These are phyloP conservation scores for Cucumis sativus DNA, from an alignment of 306 rosid genomes.

Conservation along the genomic window Cucumber_9930_V3 NC_026657.2:2235001-2235500, in stretches of 20 bases:
- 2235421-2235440: too few species aligned
- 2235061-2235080: neutral
- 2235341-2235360: neutral
- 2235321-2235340: neutral
- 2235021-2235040: too few species aligned
- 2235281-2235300: neutral
- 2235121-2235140: neutral
- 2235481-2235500: too few species aligned
- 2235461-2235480: neutral
- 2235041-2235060: neutral
- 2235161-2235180: neutral
- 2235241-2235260: conserved; percentile 6
- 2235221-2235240: neutral
- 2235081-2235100: neutral
- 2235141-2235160: neutral
- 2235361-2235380: neutral
- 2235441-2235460: too few species aligned
- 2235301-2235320: conserved; percentile 8
- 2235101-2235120: neutral
- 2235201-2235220: neutral
- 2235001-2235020: too few species aligned
- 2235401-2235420: neutral
- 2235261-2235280: neutral
- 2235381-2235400: neutral
- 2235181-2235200: neutral